Evolutionary conservation across 2,329 filamentous ascomycete species (phyloP).

Genomic region (Xylariaceae sp.): DNA sequence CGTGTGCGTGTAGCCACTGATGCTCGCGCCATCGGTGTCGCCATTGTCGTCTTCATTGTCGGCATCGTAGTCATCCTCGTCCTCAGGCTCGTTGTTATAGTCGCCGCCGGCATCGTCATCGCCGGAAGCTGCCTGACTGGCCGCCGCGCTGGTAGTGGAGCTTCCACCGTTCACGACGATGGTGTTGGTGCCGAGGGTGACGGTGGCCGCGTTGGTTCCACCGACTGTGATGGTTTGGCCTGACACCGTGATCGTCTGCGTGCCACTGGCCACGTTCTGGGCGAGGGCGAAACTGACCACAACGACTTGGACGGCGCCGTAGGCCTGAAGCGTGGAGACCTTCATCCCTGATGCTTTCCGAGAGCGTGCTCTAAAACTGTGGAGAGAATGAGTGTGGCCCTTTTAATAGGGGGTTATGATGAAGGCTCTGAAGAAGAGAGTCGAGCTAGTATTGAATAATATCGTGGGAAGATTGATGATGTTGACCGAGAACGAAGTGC

Average conservation of each 20-base stretch:
- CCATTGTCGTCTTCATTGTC: neutral
- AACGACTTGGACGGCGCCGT: constrained; percentile 14
- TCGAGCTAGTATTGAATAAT: neutral
- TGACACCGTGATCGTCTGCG: constrained; percentile 13
- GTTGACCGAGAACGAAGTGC: neutral
- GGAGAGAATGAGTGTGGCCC: neutral
- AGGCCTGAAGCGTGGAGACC: constrained; percentile 22
- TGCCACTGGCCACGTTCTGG: constrained; percentile 15
- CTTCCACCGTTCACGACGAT: constrained; percentile 6
- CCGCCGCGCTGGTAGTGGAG: constrained; percentile 3
- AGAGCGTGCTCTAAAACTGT: neutral
- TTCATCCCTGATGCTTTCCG: neutral
- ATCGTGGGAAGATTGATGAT: neutral
- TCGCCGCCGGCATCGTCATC: constrained; percentile 1
- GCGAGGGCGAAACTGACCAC: constrained; percentile 20
- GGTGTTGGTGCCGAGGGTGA: constrained; percentile 14
- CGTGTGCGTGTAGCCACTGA: constrained; percentile 3
- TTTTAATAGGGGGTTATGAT: neutral
- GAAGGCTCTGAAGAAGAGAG: neutral
- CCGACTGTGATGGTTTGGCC: constrained; percentile 14
- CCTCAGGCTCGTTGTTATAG: neutral
- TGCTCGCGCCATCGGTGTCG: neutral
- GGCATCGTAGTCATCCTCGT: neutral
- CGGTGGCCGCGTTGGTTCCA: constrained; percentile 14
- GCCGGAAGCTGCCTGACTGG: neutral